Conservation (phyloP, 805 yeast genomes). For the Saccharomycodes ludwigii region DNA sequence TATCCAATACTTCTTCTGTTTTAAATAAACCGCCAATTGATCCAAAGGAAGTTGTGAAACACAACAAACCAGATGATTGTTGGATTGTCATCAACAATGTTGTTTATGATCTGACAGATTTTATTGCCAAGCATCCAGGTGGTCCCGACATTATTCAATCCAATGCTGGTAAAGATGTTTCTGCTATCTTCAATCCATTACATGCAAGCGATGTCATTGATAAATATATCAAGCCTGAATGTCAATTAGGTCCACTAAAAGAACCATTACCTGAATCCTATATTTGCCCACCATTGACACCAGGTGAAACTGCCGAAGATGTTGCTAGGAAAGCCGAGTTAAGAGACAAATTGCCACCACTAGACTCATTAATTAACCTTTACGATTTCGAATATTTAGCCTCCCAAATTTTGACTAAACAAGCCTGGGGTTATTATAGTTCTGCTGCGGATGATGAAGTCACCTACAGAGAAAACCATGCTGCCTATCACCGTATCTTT, state of each 20-base stretch:
- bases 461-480: conserved; percentile 79
- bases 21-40: too few species aligned
- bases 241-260: too few species aligned
- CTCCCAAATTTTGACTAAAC: conserved; percentile 56
- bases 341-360: conserved; percentile 46
- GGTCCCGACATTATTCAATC: conserved; percentile 62
- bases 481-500: conserved; percentile 77
- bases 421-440: conserved; percentile 89
- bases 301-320: conserved; percentile 23
- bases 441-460: conserved; percentile 91
- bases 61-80: conserved; percentile 59
- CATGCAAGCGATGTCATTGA: conserved; percentile 84
- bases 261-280: conserved; percentile 18
- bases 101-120: conserved; percentile 66
- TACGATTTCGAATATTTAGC: conserved; percentile 87
- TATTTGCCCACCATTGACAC: conserved; percentile 20
- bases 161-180: conserved; percentile 77
- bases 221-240: conserved; percentile 35
- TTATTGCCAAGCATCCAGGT: conserved; percentile 72
- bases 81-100: conserved; percentile 79
- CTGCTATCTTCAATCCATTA: conserved; percentile 74
- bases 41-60: conserved; percentile 55
- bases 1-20: too few species aligned
- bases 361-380: conserved; percentile 59
- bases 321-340: conserved; percentile 16